Base-by-base conservation (phyloP, 768 basidiomycete species). In the Collybiopsis luxurians region DNA sequence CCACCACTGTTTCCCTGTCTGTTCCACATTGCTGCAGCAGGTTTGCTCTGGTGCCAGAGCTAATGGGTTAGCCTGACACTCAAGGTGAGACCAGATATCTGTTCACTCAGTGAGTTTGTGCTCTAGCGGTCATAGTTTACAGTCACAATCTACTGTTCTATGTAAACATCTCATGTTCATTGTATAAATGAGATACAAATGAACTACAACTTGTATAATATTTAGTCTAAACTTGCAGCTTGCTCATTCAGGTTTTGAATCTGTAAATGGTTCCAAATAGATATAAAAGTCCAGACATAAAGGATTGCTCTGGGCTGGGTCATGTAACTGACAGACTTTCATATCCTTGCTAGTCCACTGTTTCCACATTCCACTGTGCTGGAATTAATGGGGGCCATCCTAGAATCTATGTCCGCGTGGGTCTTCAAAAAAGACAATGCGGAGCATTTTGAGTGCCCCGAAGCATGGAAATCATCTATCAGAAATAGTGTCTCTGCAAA, bases 401-500 rank as follows among this genome's bases (percentile, higher is more conserved):
- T 44, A 2, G 42, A 44, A 21, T 44, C 42, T n/a, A 44, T 21
- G 17, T 44, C 42, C 42, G 23, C 23, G 3, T 44, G 23, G 42
- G 17, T 44, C 7, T 44, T 44, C 2, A 44, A 21, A 44, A 44
- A 44, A 2, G 42, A 44, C 2, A 21, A 15, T 17, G 15, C 23
- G 2, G 42, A 44, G 21, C 42, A 44, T 21, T 21, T 13, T 2
- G 42, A 17, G 23, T 65, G 64, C n/a, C 57, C 63, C 11, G 51
- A 42, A 7, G 64, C 63, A 53, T 65, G 64, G 6, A 65, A 49
- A 13, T 53, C 50, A 40, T 65, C 63, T 24, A 65, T 59, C 15
- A 62, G 28, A 31, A 65, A 65, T 26, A 38, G 57, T 23, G 63
- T 65, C 11, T 64, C n/a, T 15, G 36, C 53, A 34, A 65, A 65